Conservation (phyloP, 768 basidiomycete genomes). For the Kwoniella shandongensis region DNA sequence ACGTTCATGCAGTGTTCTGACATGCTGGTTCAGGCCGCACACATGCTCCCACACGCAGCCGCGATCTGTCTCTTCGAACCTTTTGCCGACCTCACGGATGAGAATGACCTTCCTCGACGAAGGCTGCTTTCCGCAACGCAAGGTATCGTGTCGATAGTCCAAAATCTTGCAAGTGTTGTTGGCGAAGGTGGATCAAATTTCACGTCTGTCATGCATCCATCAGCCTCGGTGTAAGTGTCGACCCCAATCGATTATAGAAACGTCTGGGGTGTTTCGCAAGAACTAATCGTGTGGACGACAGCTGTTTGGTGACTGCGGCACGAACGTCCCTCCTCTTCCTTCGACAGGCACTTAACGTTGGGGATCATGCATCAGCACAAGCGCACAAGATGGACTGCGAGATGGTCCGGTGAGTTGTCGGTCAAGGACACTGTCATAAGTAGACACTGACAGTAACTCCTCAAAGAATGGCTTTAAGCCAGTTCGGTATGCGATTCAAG, state of each 20-base stretch:
- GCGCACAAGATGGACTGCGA: constrained; percentile 39
- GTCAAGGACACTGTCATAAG: too few relatives aligned
- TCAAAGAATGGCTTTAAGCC: constrained; percentile 35
- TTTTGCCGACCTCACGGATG: constrained; percentile 43
- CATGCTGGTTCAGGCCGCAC: constrained; percentile 30
- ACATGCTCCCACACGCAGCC: constrained; percentile 44
- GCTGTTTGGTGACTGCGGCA: constrained; percentile 42
- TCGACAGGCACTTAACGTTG: constrained; percentile 33
- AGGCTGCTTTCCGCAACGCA: constrained; percentile 38
- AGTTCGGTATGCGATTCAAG: constrained; percentile 39
- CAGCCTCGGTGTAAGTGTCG: constrained; percentile 38
- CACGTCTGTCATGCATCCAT: constrained; percentile 39
- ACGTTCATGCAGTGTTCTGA: too few relatives aligned
- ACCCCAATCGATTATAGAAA: background rate
- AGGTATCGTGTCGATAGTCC: constrained; percentile 38
- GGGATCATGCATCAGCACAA: constrained; percentile 29
- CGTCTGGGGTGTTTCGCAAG: too few relatives aligned
- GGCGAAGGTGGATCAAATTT: constrained; percentile 22
- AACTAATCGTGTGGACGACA: too few relatives aligned
- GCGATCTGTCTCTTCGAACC: constrained; percentile 44
- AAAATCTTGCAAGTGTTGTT: constrained; percentile 27
- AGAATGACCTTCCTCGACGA: constrained; percentile 27
- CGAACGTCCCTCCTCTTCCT: constrained; percentile 43
- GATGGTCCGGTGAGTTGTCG: constrained; percentile 30
- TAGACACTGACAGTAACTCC: background rate